Base-by-base conservation (phyloP, 2,329 filamentous ascomycete genomes). In the Sphaerostilbella broomeana region DNA sequence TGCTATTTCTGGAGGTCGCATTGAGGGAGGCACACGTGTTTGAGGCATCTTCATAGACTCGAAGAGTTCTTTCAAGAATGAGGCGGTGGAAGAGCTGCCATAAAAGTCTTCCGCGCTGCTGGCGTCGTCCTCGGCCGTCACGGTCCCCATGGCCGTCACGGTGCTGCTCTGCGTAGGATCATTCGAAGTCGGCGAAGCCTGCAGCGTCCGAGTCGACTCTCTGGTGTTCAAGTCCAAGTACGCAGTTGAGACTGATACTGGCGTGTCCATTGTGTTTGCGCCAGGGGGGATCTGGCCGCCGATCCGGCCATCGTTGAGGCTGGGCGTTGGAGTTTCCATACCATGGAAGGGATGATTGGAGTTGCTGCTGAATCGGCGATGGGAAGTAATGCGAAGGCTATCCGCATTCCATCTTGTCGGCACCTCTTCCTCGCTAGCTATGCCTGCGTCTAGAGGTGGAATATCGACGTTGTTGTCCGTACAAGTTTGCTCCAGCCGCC, bases 61-160 rank as follows among this genome's bases (percentile, higher is more conserved):
- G 32, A 50, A 55, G 2, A 62, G 57, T 20, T 67, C 60, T 18
- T 62, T 60, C 46, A 67, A 56, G 28, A 68, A 63, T 0, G 58
- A 63, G 0, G 58, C 63, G 3, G 61, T 56, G 0, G 62, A 65
- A 1, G 64, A 65, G 38, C 54, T 56, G 3, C 64, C 64, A 24
- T 61, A 65, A 27, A 59, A 67, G 29, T 59, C 53, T 22, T 60
- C 31, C 49, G 18, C 17, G 34, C 45, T 48, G 2, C 44, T 46
- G 9, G 55, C 45, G n/a, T 57, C 51, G 13, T 56, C 51, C 6
- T 58, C 55, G 2, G 58, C 55, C n/a, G 57, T 53, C 6, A 52
- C 45, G 12, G 61, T 57, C 3, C 64, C 62, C 63, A 67, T 65
- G 7, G 58, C 62, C 0, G 58, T 61, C 19, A 62, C 52, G 30